Evolutionary conservation across 2,329 filamentous ascomycete genomes (phyloP), one percentile per base, ranked within the genome.

Genomic region (Cladophialophora exuberans): DNA sequence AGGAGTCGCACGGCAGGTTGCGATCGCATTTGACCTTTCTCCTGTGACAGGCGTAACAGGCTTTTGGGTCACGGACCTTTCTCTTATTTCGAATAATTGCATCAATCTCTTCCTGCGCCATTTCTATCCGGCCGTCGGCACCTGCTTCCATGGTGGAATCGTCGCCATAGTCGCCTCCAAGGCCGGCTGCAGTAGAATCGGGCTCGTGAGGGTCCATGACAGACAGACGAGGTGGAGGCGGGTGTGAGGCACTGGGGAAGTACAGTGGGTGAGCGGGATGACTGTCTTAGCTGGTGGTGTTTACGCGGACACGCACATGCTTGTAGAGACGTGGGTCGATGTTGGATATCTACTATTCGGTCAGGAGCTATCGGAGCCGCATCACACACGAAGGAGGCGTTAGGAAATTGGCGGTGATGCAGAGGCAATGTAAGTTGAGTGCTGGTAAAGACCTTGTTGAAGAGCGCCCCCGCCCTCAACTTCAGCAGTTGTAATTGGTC

Each of bases 1-100:
- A 78, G 17, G 74, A 75, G 56, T 77, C 75, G 63, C 75, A 78
- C 3, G 75, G 75, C 6, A 77, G 64, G 44, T 77, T 77, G 35
- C 75, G 73, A 62, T 78, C 75, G 63, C 75, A 78, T 67, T 77
- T 78, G 35, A 78, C 75, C 55, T 66, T 63, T 9, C 60, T 57
- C 18, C 62, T 59, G 43, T 64, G 61, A 28, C 59, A 64, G 17
- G 61, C 62, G 54, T 64, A 64, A 44, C 62, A 64, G 13, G 62
- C 64, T 36, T 66, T 78, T 72, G 75, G 75, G 56, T 78, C 75
- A 44, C 75, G 70, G 43, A 75, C 74, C 60, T 77, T 77, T 52
- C 74, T 70, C 61, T 76, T 76, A 39, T 73, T 75, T 44, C 74
- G 71, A 52, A 77, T 76, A 26, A 77, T 76, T 30, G 74, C 74